Evolutionary conservation across 129 eudicot species (phyloP), one percentile per base, ranked within the genome.

Genomic region (Pseudognaphalium luteoalbum): DNA sequence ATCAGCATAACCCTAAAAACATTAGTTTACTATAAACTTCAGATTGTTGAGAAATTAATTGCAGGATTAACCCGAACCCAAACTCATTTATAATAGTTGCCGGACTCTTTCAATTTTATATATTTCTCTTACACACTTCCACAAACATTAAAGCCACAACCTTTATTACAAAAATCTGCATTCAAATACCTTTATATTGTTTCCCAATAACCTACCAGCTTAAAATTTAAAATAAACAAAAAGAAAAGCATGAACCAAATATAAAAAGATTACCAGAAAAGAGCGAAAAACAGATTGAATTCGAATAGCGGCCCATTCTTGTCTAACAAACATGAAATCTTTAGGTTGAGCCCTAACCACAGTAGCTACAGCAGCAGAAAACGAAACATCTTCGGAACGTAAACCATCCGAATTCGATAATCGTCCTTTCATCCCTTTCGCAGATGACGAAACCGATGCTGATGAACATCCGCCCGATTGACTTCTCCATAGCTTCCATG

Each of bases 401-500:
- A 83, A 86, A 19, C 76, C 87, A 39, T 86, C 95, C 0, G 95
- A 81, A 70, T 84, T 86, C 22, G 86, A 81, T 76, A 81, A 69
- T 6, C 83, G 59, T 0, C 78, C 82, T 68, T 85, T 87, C 8
- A 39, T 30, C 71, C 83, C 84, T 71, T 78, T 79, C 0, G 90
- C 68, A 20, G 86, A 65, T 11, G 78, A 73, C 28, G 82, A 16
- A 4, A 68, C 21, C 33, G 28, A 35, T 5, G 74, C n/a, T 0
- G 78, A 28, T 1, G 73, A 72, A 33, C 83, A 52, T 15, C 90
- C 90, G 0, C 82, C 93, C 5, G 98, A 88, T 6, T 83, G 75
- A 70, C 88, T 94, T 88, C 96, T 85, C 97, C 98, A 93, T 4
- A 93, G 83, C 90, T 80, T 88, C 97, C 98, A 93, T 51, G 79